Conservation (phyloP, 2,329 filamentous ascomycete genomes). For the Cladobotryum protrusum region DNA sequence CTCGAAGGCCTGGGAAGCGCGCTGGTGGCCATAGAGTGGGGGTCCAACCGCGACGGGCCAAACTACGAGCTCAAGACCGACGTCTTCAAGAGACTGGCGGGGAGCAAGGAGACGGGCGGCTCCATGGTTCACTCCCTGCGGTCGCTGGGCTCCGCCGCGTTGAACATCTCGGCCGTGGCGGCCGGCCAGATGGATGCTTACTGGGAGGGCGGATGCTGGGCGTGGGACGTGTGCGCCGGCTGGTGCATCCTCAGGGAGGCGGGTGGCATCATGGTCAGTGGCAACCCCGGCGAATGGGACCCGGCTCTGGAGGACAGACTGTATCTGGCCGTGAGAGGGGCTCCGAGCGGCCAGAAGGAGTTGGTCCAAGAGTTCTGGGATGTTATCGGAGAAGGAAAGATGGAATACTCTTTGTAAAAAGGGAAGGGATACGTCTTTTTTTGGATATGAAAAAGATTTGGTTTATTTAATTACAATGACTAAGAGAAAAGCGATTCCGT, state of each 20-base stretch:
- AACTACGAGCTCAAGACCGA: conserved; percentile 66
- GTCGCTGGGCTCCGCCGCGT: conserved; percentile 64
- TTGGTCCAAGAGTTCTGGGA: conserved; percentile 60
- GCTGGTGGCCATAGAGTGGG: conserved; percentile 69
- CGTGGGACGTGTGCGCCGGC: conserved; percentile 78
- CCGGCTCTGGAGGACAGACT: conserved; percentile 51
- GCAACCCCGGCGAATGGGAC: conserved; percentile 69
- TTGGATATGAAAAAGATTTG: neutral
- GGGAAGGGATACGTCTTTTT: neutral
- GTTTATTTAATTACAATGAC: too few relatives aligned
- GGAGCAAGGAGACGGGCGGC: conserved; percentile 55
- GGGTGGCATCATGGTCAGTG: conserved; percentile 65
- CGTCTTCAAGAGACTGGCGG: conserved; percentile 57
- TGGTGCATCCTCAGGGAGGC: conserved; percentile 73
- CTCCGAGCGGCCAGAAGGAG: conserved; percentile 53
- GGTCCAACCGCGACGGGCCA: conserved; percentile 57
- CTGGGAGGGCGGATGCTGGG: conserved; percentile 81
- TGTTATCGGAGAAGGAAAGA: conserved; percentile 47
- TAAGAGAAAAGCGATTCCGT: too few relatives aligned
- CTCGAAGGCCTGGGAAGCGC: conserved; percentile 55
- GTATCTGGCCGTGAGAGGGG: conserved; percentile 58
- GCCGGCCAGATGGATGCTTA: conserved; percentile 66
- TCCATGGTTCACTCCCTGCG: conserved; percentile 71
- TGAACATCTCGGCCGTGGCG: conserved; percentile 69
- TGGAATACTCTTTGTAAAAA: conserved; percentile 39